Base-by-base conservation (phyloP, 202 grass and related monocot genomes). In the Digitaria exilis region DNA sequence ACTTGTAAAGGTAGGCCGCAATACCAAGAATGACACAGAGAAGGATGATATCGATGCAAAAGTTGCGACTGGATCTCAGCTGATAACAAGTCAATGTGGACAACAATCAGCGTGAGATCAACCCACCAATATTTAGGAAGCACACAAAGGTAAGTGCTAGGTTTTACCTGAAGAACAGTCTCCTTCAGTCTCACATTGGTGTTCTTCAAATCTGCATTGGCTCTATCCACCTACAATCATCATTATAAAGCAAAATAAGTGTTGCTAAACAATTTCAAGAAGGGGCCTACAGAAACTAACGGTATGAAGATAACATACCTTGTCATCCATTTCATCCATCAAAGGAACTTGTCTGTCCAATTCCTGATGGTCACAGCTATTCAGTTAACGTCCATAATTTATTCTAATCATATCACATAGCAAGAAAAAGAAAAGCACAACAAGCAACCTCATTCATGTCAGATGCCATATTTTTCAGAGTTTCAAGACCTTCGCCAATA, bases 241-340 rank as follows among this genome's bases (percentile, higher is more conserved):
- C 39, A 54, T 69, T 78, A 41, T 67, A 49, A 31, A 19, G 43
- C 0, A 30, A 75, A 24, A 22, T 75, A 67, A 74, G 67, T 35
- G 52, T 52, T 44, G 16, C 11, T 13, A 11, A 43, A 75, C 21
- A 56, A 63, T 43, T 51, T 19, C 43, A 13, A n/a, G 24, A 85
- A 16, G 13, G 3, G 37, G 26, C 15, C 13, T 69, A 62, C n/a
- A 51, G 25, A 69, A 56, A 54, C 4, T 56, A 7, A 69, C 63
- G 8, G 32, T 15, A 42, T 43, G 19, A 4, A 73, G 14, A 76
- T 21, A 25, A 79, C 86, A 16, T 43, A 99, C 96, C 96, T 99
- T 99, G 5, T 89, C 90, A 35, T 99, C 96, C 89, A 99, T 94
- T 87, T 99, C 96, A 82, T 99, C 96, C 87, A 99, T 94, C 82